Base-by-base conservation (phyloP, 2,329 filamentous ascomycete species). In the Ceratocystis cubensis region DNA sequence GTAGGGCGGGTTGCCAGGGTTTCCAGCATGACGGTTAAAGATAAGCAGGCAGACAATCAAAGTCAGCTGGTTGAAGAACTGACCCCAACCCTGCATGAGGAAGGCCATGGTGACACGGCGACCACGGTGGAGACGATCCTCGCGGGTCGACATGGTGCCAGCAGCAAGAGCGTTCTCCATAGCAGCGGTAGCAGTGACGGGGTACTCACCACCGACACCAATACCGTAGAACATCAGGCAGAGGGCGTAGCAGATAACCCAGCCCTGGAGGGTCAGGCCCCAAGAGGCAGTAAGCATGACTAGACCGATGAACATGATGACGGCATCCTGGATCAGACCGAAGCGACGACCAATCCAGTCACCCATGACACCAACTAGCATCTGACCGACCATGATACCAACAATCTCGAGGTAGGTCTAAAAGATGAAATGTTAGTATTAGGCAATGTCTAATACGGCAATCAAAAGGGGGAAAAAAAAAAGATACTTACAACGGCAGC, bases 61-160 rank as follows among this genome's bases (percentile, higher is more conserved):
- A 67, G 96, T 78, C 71, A 88, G 87, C 78, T 96, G 93, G 83
- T 97, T 97, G 80, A 89, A 81, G 75, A 96, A 89, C 76, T 97
- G 93, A 70, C 93, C 93, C 93, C 93, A 97, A 65, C 93, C 93
- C 77, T 97, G 93, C 93, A 97, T 96, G 77, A 97, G 77, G 80
- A 97, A 97, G 67, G 93, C 92, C 75, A 88, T 91, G 70, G 91
- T 96, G 74, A 96, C 93, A 76, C 96, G 96, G 73, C 93, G 89
- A 70, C 93, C 93, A 77, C 93, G 91, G 79, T 97, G 93, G 65
- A 97, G 85, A 74, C 93, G 90, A 75, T 97, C 93, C 65, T 96
- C 91, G 69, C 87, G 88, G 67, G 91, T 96, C 5, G 93, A 96
- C 65, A 96, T 78, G 75, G 88, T 92, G 69, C 93, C 92, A 46